These are phyloP conservation scores for Fusarium sublunatum DNA, from an alignment of 2,329 filamentous ascomycete species.

Conservation along the genomic window DNA sequence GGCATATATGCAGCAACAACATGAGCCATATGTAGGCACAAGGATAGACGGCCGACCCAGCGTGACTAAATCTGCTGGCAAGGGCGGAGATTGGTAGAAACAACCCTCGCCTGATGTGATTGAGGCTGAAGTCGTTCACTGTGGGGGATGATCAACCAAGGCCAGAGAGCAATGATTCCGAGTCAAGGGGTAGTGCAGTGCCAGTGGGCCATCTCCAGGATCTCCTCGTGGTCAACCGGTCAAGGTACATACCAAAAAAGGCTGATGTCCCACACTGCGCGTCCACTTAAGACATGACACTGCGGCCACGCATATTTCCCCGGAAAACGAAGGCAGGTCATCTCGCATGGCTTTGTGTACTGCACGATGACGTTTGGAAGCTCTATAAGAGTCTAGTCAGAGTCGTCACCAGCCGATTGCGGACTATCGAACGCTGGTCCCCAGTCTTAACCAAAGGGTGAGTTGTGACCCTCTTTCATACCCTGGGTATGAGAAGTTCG, in stretches of 20 bases:
- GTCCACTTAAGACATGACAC: slow-evolving; percentile 37
- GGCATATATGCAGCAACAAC: slow-evolving; percentile 5
- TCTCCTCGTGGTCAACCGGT: slow-evolving; percentile 35
- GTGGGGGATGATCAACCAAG: slow-evolving; percentile 43
- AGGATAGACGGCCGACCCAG: slow-evolving; percentile 17
- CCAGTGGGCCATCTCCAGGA: slow-evolving; percentile 39
- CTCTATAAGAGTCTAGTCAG: slow-evolving; percentile 27
- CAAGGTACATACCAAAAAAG: slow-evolving; percentile 31
- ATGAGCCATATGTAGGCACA: slow-evolving; percentile 18
- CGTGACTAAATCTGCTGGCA: slow-evolving; percentile 14
- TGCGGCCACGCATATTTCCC: slow-evolving; percentile 41
- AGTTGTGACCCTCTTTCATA: slow-evolving; percentile 6
- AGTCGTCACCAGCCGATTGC: slow-evolving; percentile 10
- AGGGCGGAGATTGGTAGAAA: slow-evolving; percentile 9
- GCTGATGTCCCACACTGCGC: slow-evolving; percentile 39
- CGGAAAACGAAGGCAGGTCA: slow-evolving; percentile 43
- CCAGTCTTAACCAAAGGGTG: not conserved
- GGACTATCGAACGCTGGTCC: not conserved
- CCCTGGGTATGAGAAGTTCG: not conserved
- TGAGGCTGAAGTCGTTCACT: slow-evolving; percentile 43
- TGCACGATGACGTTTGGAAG: slow-evolving; percentile 41
- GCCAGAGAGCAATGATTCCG: slow-evolving; percentile 18
- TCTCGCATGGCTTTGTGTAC: slow-evolving; percentile 34
- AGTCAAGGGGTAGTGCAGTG: slow-evolving; percentile 32
- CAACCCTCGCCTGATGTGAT: slow-evolving; percentile 9